Evolutionary conservation across 2,329 filamentous ascomycete species (phyloP).

Genomic region (Ophiostoma quercus): DNA sequence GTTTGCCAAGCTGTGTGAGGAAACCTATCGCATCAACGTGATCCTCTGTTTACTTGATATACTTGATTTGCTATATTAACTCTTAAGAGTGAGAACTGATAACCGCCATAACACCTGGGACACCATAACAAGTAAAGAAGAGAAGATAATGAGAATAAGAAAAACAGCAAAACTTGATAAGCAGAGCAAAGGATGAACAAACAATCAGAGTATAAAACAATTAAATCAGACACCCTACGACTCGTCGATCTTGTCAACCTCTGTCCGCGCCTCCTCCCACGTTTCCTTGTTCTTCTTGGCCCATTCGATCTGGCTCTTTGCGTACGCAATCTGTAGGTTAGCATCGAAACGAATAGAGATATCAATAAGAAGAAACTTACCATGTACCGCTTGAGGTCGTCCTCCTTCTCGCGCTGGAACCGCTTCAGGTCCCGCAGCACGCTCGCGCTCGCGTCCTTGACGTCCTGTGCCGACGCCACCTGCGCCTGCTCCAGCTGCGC

Average conservation of each 20-base stretch:
- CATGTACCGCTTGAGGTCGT: conserved; percentile 91
- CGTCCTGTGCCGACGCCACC: conserved; percentile 80
- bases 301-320: conserved; percentile 90
- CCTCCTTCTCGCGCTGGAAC: conserved; percentile 94
- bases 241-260: conserved; percentile 81
- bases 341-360: neutral
- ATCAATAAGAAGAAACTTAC: conserved; percentile 51
- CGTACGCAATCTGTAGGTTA: conserved; percentile 69
- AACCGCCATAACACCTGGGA: neutral
- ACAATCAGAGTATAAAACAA: neutral
- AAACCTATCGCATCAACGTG: neutral
- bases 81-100: neutral
- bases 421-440: conserved; percentile 85
- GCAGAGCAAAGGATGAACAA: neutral
- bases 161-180: neutral
- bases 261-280: conserved; percentile 83
- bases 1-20: neutral
- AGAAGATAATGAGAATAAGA: neutral
- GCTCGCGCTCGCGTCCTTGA: conserved; percentile 84
- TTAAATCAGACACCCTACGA: conserved; percentile 33
- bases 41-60: neutral
- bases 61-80: neutral
- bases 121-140: neutral
- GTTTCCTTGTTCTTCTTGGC: conserved; percentile 84
- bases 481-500: conserved; percentile 84